A percentile compares a stretch with the other conserved stretches of the same genome.
These are phyloP conservation scores for Penicillium concentricum DNA, from an alignment of 2,329 filamentous ascomycete genomes.

Conservation along the genomic window DNA sequence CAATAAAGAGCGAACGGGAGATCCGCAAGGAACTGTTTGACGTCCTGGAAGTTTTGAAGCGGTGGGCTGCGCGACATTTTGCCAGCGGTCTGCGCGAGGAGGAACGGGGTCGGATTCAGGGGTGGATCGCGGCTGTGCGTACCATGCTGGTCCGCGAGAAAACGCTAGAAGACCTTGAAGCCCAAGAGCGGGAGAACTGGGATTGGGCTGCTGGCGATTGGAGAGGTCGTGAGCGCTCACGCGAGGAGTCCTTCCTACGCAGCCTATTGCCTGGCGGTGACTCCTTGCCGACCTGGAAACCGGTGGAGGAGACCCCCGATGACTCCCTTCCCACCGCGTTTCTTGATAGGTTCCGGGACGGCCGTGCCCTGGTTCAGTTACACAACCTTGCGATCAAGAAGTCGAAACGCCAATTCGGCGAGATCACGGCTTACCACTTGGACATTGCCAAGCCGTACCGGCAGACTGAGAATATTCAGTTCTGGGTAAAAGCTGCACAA, in stretches of 20 bases:
- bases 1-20: conserved; percentile 82
- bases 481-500: conserved; percentile 95
- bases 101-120: conserved; percentile 71
- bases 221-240: conserved; percentile 69
- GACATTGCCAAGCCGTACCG: conserved; percentile 95
- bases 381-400: conserved; percentile 87
- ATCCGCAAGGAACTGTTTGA: conserved; percentile 80
- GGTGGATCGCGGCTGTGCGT: conserved; percentile 78
- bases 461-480: conserved; percentile 87
- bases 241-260: conserved; percentile 77
- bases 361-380: conserved; percentile 75
- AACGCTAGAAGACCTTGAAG: conserved; percentile 71
- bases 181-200: conserved; percentile 70
- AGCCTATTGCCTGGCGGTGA: conserved; percentile 63
- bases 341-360: conserved; percentile 70
- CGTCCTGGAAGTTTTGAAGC: conserved; percentile 87
- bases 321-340: conserved; percentile 61
- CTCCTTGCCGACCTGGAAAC: conserved; percentile 67
- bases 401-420: conserved; percentile 81
- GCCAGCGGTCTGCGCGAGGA: conserved; percentile 74
- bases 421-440: conserved; percentile 85
- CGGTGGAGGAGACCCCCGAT: conserved; percentile 46
- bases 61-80: conserved; percentile 86
- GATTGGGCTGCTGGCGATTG: conserved; percentile 79
- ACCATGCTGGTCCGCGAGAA: conserved; percentile 75